Evolutionary conservation across 192 early-diverging fungal genomes (phyloP), one percentile per base, ranked within the genome.

Genomic region (Cetraspora pellucida): DNA sequence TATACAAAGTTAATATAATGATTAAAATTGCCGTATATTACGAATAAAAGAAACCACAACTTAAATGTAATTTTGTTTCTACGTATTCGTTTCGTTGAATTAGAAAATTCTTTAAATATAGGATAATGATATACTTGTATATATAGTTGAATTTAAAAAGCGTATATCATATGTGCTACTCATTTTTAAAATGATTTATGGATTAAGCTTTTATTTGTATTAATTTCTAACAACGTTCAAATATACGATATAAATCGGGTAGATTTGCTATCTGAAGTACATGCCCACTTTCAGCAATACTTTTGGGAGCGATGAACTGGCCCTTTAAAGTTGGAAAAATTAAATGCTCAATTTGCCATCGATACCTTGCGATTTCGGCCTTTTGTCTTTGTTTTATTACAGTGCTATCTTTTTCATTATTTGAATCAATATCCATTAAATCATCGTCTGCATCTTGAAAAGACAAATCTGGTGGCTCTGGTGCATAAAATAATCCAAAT

Each of bases 151-250:
- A n/a, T n/a, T n/a, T n/a, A n/a, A n/a, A n/a, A n/a, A n/a, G n/a
- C n/a, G n/a, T n/a, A n/a, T n/a, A n/a, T n/a, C n/a, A n/a, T n/a
- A n/a, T n/a, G n/a, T n/a, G n/a, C n/a, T n/a, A n/a, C n/a, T n/a
- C n/a, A n/a, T n/a, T n/a, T n/a, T n/a, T n/a, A n/a, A n/a, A n/a
- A n/a, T n/a, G n/a, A n/a, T n/a, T n/a, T n/a, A n/a, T n/a, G n/a
- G n/a, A n/a, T n/a, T n/a, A n/a, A n/a, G n/a, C n/a, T n/a, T n/a
- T n/a, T n/a, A n/a, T n/a, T n/a, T n/a, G n/a, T n/a, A n/a, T n/a
- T n/a, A n/a, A n/a, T n/a, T n/a, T n/a, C n/a, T 85, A 98, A 81
- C 97, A 99, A n/a, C 97, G 84, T 77, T 99, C 97, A 89, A 99
- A 99, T 47, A 98, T 92, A 30, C 90, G 93, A 82, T 99, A 99